phyloP scores from a whole-genome alignment of 2,329 filamentous ascomycete genomes.

The Fusarium austroafricanum region DNA sequence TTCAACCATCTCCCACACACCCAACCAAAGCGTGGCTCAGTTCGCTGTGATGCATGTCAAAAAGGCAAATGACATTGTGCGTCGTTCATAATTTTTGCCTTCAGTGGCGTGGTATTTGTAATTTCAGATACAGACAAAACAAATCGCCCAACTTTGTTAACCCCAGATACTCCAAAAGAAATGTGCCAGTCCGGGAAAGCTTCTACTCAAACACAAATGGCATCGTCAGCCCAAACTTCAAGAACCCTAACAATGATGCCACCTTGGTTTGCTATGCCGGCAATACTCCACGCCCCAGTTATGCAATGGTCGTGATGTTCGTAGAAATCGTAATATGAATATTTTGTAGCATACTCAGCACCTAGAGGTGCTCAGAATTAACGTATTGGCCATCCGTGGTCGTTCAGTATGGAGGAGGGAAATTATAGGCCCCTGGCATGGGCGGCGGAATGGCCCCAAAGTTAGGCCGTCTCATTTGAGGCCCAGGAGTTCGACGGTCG shows the following conservation, averaged over 20 bases:
- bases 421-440: slow-evolving; percentile 37
- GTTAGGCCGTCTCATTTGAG: slow-evolving; percentile 42
- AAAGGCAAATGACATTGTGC: slow-evolving; percentile 1
- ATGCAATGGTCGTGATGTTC: slow-evolving; percentile 48
- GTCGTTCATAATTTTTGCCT: slow-evolving; percentile 36
- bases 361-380: slow-evolving; percentile 25
- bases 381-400: slow-evolving; percentile 12
- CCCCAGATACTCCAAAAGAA: slow-evolving; percentile 46
- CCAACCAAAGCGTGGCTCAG: slow-evolving; percentile 3
- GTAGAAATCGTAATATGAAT: slow-evolving; percentile 43
- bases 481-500: slow-evolving; percentile 45
- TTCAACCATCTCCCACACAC: slow-evolving; percentile 11
- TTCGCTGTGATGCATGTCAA: background rate
- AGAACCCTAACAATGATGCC: slow-evolving; percentile 42
- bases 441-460: slow-evolving; percentile 40
- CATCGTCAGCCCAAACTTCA: slow-evolving; percentile 42
- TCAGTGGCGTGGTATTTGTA: slow-evolving; percentile 44
- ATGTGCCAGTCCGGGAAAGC: slow-evolving; percentile 30
- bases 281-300: slow-evolving; percentile 44
- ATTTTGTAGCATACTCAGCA: slow-evolving; percentile 29
- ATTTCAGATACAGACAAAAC: slow-evolving; percentile 36
- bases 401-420: slow-evolving; percentile 34
- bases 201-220: slow-evolving; percentile 40
- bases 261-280: slow-evolving; percentile 39
- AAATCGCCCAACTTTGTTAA: slow-evolving; percentile 32